These are phyloP conservation scores for Candida smagusa DNA, from an alignment of 1,139 yeast genomes.

Conservation along the genomic window DNA sequence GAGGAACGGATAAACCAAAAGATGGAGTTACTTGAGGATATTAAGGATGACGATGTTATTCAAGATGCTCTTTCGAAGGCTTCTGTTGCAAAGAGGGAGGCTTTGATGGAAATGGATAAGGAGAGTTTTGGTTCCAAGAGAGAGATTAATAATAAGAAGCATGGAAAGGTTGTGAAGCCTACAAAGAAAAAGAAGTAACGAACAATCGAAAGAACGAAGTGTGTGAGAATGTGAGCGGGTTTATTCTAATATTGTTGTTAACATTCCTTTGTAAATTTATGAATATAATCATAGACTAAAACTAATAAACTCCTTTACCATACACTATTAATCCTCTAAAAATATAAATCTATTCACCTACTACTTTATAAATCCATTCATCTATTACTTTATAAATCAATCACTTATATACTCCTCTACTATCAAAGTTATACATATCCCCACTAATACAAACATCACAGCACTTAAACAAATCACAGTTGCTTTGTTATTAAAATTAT, in stretches of 20 bases:
- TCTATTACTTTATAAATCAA: not conserved
- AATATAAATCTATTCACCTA: no score
- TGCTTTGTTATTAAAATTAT: constrained; percentile 33
- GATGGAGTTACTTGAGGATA: constrained; percentile 67
- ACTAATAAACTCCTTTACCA: no score
- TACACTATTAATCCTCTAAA: no score
- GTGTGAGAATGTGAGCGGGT: no score
- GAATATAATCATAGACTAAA: no score
- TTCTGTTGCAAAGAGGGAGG: constrained; percentile 83
- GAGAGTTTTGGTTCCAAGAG: constrained; percentile 81
- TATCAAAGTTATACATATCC: constrained; percentile 41
- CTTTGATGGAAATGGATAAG: constrained; percentile 88
- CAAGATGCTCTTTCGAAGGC: constrained; percentile 65
- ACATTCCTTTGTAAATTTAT: no score
- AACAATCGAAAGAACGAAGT: no score
- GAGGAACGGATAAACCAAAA: constrained; percentile 80
- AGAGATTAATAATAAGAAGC: constrained; percentile 51
- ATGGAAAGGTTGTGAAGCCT: constrained; percentile 3
- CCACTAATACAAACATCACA: constrained; percentile 41
- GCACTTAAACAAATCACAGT: constrained; percentile 38
- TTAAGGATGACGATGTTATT: constrained; percentile 74
- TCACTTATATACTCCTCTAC: constrained; percentile 35
- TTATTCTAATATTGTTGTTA: no score
- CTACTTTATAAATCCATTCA: no score
- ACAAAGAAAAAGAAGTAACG: not conserved